Conservation (phyloP, 148 eudicot species). For the Amaranthus palmeri region DNA sequence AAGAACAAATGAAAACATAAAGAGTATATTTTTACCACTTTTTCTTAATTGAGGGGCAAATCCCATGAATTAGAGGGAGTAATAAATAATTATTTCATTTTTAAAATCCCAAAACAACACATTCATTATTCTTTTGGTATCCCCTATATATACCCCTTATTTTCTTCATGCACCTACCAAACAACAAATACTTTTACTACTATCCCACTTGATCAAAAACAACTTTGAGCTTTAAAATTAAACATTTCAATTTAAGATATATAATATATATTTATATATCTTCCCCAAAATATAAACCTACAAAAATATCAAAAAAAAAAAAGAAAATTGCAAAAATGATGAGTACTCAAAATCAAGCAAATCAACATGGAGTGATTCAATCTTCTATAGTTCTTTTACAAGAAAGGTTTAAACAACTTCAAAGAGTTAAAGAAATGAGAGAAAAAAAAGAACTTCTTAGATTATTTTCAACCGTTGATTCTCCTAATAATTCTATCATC, state of each 20-base stretch:
- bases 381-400: slow-evolving; percentile 67
- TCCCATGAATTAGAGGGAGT: not conserved
- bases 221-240: not conserved
- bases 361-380: slow-evolving; percentile 29
- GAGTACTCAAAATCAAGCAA: slow-evolving; percentile 29
- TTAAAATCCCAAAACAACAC: slow-evolving; percentile 13
- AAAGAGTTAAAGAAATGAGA: slow-evolving; percentile 70
- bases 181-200: not conserved
- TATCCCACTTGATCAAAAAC: not conserved
- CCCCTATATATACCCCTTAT: slow-evolving; percentile 16
- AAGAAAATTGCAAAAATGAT: slow-evolving; percentile 10
- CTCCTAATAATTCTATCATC: not conserved
- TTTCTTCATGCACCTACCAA: not conserved
- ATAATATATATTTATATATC: too few relatives aligned
- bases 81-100: not conserved
- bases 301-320: not conserved
- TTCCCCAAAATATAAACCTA: not conserved
- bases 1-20: too few relatives aligned
- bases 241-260: not conserved
- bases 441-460: slow-evolving; percentile 50
- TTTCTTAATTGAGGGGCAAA: too few relatives aligned
- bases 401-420: slow-evolving; percentile 69
- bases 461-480: slow-evolving; percentile 15
- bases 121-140: not conserved
- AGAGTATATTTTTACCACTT: too few relatives aligned